These are phyloP conservation scores for Spergularia bocconei DNA, from an alignment of 148 eudicot species.

Conservation along the genomic window DNA sequence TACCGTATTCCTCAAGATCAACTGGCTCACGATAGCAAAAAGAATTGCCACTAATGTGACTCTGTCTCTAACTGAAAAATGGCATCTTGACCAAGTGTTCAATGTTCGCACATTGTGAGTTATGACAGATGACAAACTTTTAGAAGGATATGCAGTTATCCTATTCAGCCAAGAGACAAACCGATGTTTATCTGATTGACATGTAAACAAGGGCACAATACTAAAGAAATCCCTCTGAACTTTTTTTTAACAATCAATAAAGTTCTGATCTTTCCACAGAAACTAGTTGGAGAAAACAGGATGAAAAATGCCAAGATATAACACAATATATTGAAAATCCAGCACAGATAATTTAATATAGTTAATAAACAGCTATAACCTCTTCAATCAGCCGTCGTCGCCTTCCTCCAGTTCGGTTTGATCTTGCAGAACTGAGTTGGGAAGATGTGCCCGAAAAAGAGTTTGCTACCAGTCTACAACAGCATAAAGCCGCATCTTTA, in stretches of 20 bases:
- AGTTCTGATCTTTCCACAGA: neutral
- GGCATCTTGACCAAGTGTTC: neutral
- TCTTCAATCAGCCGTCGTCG: constrained; percentile 81
- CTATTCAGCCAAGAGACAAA: neutral
- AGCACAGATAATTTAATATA: neutral
- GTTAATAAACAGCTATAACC: constrained; percentile 42
- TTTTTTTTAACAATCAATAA: neutral
- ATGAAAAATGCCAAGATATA: neutral
- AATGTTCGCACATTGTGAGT: neutral
- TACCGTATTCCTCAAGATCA: neutral
- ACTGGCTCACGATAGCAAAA: neutral
- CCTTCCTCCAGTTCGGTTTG: constrained; percentile 77
- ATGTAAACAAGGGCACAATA: no score
- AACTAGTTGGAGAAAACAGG: neutral
- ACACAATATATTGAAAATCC: neutral
- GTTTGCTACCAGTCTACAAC: constrained; percentile 78
- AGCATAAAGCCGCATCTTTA: constrained; percentile 94
- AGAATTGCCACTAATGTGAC: neutral
- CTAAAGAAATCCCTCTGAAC: neutral
- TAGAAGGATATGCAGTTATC: neutral
- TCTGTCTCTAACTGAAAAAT: neutral
- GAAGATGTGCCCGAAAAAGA: constrained; percentile 54
- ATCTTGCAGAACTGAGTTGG: constrained; percentile 63
- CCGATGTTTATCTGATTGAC: neutral
- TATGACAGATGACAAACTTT: neutral